Percentiles rank a stretch among this genome's conserved stretches.
Evolutionary conservation across 2,329 filamentous ascomycete species (phyloP).

Genomic region (Tolypocladium guangdongense): DNA sequence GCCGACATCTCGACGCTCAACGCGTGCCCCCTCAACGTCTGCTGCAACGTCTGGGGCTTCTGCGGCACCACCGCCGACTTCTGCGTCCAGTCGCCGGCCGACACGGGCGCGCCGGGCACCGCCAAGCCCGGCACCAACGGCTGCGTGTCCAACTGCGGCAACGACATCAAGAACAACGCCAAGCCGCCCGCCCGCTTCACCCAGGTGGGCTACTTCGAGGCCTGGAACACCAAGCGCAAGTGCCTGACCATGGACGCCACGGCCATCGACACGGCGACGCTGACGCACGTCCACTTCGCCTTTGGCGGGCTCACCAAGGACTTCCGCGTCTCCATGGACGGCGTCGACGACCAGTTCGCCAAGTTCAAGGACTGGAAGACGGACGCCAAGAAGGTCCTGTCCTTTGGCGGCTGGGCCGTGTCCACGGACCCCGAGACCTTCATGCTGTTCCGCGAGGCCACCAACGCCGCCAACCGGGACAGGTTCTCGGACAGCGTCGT

Average conservation of each 20-base stretch:
- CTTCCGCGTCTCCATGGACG: constrained; percentile 6
- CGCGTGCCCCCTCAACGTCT: constrained; percentile 18
- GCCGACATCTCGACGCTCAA: constrained; percentile 12
- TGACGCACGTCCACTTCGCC: constrained; percentile 24
- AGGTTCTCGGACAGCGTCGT: constrained; percentile 20
- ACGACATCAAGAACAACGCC: constrained; percentile 9
- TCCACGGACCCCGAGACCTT: constrained; percentile 7
- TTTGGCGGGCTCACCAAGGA: constrained; percentile 20
- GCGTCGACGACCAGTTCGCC: constrained; percentile 1
- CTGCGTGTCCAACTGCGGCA: constrained; percentile 19
- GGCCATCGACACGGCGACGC: constrained; percentile 7
- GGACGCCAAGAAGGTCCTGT: constrained; percentile 13
- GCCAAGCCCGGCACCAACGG: constrained; percentile 13
- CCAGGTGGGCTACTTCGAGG: constrained; percentile 10
- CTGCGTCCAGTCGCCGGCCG: constrained; percentile 15
- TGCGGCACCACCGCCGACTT: constrained; percentile 30
- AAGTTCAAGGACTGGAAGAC: constrained; percentile 7
- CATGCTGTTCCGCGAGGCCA: constrained; percentile 8
- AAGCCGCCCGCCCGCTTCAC: background rate
- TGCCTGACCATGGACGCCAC: background rate
- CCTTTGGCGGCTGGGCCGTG: constrained; percentile 18
- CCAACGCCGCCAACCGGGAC: constrained; percentile 16
- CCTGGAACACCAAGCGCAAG: background rate
- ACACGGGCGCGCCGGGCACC: constrained; percentile 26
- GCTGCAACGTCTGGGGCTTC: constrained; percentile 27